A percentile compares a stretch with the other conserved stretches of the same genome.
Conservation (phyloP, 805 yeast species). For the Clavispora asparagi region DNA sequence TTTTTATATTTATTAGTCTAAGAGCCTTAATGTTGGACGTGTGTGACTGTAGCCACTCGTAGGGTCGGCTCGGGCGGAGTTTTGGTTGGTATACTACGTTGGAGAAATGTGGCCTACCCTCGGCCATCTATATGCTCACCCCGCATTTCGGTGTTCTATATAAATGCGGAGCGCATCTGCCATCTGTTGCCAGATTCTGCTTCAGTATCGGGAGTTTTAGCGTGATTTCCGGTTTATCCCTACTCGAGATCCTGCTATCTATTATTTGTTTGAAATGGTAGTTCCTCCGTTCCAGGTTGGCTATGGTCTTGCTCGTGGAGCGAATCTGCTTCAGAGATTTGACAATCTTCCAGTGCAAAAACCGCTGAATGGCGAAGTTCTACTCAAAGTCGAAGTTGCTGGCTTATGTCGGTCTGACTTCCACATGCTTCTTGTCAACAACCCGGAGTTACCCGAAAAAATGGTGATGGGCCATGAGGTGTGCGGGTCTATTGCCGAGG, state of each 20-base stretch:
- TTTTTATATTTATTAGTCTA: not conserved
- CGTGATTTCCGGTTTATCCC: too few relatives aligned
- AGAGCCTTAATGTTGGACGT: not conserved
- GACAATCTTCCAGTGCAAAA: slow-evolving; percentile 24
- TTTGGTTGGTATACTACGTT: too few relatives aligned
- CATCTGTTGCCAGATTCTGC: too few relatives aligned
- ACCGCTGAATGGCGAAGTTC: slow-evolving; percentile 26
- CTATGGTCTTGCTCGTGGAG: slow-evolving; percentile 30
- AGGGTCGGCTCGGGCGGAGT: too few relatives aligned
- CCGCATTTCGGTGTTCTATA: slow-evolving; percentile 1
- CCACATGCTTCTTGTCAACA: slow-evolving; percentile 24
- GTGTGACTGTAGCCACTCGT: too few relatives aligned
- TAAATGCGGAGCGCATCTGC: not conserved
- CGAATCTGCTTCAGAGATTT: slow-evolving; percentile 19
- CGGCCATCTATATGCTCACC: not conserved
- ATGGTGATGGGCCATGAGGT: slow-evolving; percentile 44
- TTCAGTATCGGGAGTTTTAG: too few relatives aligned
- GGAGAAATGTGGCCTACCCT: not conserved
- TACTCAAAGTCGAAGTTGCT: slow-evolving; percentile 38
- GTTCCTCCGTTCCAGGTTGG: slow-evolving; percentile 26
- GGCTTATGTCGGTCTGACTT: slow-evolving; percentile 42
- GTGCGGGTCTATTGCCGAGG: slow-evolving; percentile 32
- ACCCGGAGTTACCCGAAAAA: slow-evolving; percentile 17
- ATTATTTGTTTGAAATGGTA: slow-evolving; percentile 2
- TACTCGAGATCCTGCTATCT: not conserved